Base-by-base conservation (phyloP, 2,329 filamentous ascomycete genomes). In the Sclerotinia spermophila region DNA sequence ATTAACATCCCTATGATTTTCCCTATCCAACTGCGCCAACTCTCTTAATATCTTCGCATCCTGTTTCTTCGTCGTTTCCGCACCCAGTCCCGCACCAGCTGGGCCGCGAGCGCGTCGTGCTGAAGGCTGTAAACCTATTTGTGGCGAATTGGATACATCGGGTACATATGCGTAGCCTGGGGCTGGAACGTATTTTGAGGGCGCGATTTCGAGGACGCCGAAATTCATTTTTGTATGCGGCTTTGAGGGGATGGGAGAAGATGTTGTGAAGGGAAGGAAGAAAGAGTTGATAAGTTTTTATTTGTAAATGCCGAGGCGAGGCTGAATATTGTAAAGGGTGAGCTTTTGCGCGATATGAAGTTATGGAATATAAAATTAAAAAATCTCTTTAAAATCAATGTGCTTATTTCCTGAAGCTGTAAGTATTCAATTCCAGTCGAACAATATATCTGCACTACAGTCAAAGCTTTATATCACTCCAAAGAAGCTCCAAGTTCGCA, bases 81-180 rank as follows among this genome's bases (percentile, higher is more conserved):
- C 56, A 3, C 56, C 56, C 13, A n/a, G 2, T 15, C 81, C 74
- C 82, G 86, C 40, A 83, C 82, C 65, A 81, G 83, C 6, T 83
- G 83, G 72, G 85, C 81, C 77, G 73, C 91, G 86, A 30, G 88
- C 89, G 77, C 93, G 91, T 73, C 91, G 86, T 84, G 86, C 87
- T 74, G 83, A 81, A 71, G 82, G 84, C 73, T 83, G 81, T 76
- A 76, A 84, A 67, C 84, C 79, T 66, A 83, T 80, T 75, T 86
- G 85, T 15, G 87, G 84, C 19, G 86, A 85, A 70, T 86, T 79
- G 24, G 87, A 89, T 11, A 62, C 21, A 78, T 97, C 93, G 42
- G 94, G 90, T 1, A 97, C 92, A 79, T 97, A 97, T 19, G 93
- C 93, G 91, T 94, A 98, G 77, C 95, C 95, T 1, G 95, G 94